Conservation (phyloP, 1,284 basidiomycete species). For the Hymenochaete sp. region DNA sequence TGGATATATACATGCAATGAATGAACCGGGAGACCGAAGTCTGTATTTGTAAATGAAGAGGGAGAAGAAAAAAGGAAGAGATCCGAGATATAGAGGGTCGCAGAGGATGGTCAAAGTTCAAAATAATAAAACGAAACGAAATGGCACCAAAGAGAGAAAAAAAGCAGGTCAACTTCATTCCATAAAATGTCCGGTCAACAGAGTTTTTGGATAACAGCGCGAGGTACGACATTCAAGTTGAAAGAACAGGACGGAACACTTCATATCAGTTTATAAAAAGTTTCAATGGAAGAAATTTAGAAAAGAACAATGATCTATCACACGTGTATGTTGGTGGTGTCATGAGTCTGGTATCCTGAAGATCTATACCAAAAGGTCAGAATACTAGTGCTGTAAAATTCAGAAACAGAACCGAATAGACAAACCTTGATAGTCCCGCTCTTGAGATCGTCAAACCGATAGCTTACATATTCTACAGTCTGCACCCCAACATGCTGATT, state of each 20-base stretch:
- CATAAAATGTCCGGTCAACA: neutral
- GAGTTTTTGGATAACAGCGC: neutral
- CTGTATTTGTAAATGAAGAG: no score
- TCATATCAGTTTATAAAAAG: neutral
- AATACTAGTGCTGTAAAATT: neutral
- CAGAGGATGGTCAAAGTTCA: no score
- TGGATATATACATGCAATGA: no score
- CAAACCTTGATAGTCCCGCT: constrained; percentile 70
- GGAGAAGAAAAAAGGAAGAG: no score
- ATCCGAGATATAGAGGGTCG: no score
- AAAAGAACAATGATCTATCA: neutral
- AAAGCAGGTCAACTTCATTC: no score
- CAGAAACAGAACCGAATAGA: constrained; percentile 4
- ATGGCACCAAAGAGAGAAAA: no score
- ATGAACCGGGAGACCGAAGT: no score
- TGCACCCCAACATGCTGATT: constrained; percentile 71
- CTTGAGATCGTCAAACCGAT: constrained; percentile 84
- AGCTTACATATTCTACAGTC: constrained; percentile 72
- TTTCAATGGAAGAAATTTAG: neutral
- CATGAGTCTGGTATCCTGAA: constrained; percentile 44
- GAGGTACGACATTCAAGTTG: no score
- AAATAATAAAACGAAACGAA: no score
- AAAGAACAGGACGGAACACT: neutral
- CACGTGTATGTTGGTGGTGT: constrained; percentile 12
- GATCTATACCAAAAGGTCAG: constrained; percentile 29